Evolutionary conservation across 345 rosid genomes (phyloP).

Genomic region (Citrus sp.): DNA sequence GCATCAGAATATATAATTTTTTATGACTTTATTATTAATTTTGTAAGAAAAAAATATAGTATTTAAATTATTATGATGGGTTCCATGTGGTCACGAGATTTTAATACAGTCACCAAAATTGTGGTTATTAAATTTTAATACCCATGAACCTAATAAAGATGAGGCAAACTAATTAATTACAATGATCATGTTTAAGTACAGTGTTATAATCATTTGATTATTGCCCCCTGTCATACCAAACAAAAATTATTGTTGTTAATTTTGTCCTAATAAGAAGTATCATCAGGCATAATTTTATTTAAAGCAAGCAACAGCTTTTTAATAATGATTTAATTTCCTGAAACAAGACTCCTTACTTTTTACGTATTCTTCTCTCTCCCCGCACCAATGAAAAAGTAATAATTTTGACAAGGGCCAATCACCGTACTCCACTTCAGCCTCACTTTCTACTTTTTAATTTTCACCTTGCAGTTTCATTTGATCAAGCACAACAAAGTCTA

Average conservation of each 20-base stretch:
- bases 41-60: not conserved
- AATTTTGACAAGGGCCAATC: not conserved
- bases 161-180: not conserved
- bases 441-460: not conserved
- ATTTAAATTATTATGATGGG: not conserved
- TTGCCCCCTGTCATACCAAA: slow-evolving; percentile 14
- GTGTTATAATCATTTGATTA: slow-evolving; percentile 17
- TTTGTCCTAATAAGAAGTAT: slow-evolving; percentile 14
- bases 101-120: not conserved
- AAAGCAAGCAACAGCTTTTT: slow-evolving; percentile 12
- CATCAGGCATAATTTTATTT: not conserved
- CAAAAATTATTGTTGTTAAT: slow-evolving; percentile 10
- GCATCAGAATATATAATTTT: not conserved
- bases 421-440: not conserved
- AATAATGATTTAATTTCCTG: not conserved
- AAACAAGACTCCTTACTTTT: not conserved
- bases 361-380: not conserved
- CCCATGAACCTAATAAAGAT: slow-evolving; percentile 5
- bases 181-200: slow-evolving; percentile 12
- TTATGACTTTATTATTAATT: not conserved
- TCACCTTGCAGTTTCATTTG: not conserved
- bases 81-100: slow-evolving; percentile 9
- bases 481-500: too few relatives aligned
- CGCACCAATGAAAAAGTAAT: not conserved
- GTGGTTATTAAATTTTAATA: not conserved